These are phyloP conservation scores for Murraya koenigii DNA, from an alignment of 345 rosid species.

Conservation along the genomic window DNA sequence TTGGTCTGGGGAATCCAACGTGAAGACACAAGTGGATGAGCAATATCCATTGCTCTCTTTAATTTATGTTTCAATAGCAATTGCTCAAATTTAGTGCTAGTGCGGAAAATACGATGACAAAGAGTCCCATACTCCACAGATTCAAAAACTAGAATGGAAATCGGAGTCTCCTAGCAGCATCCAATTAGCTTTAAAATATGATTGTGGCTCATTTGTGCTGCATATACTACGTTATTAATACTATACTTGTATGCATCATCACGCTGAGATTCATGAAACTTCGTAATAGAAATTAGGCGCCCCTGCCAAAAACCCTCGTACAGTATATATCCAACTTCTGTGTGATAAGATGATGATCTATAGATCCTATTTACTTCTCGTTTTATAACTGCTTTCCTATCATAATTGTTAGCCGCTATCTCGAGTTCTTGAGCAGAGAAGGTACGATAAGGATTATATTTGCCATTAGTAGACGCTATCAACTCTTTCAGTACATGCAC, in stretches of 20 bases:
- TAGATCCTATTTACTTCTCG: no score
- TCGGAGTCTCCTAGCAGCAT: background rate
- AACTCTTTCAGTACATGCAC: background rate
- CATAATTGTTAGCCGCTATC: background rate
- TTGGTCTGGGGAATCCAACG: constrained; percentile 16
- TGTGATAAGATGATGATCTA: no score
- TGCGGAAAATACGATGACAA: background rate
- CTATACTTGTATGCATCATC: background rate
- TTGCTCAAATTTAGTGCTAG: background rate
- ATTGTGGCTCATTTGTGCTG: background rate
- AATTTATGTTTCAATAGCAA: background rate
- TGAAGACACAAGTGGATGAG: constrained; percentile 21
- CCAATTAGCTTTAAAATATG: background rate
- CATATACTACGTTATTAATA: constrained; percentile 2
- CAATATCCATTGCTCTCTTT: constrained; percentile 4
- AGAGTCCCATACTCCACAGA: background rate
- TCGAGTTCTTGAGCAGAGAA: background rate
- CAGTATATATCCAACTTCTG: no score
- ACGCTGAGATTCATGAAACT: background rate
- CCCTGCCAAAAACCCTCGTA: background rate
- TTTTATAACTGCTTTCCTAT: no score
- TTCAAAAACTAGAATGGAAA: constrained; percentile 2
- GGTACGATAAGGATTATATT: background rate
- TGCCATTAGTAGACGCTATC: background rate
- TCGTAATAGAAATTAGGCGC: background rate